A percentile compares a stretch with the other conserved stretches of the same genome.
These are phyloP conservation scores for Moricandia arvensis DNA, from an alignment of 345 rosid species.

Conservation along the genomic window DNA sequence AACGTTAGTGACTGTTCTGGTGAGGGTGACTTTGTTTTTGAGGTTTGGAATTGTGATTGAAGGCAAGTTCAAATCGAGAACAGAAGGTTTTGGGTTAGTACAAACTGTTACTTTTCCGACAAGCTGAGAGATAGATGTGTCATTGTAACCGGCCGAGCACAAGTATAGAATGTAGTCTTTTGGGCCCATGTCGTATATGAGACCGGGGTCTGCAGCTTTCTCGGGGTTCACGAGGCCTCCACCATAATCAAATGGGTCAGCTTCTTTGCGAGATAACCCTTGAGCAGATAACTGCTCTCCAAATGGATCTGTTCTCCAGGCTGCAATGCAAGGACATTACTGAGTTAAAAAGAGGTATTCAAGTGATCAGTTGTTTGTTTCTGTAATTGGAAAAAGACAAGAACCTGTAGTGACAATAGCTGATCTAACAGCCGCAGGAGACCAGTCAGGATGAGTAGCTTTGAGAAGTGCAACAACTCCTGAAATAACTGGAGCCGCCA, in stretches of 20 bases:
- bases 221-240: slow-evolving; percentile 62
- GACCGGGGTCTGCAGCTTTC: slow-evolving; percentile 55
- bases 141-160: slow-evolving; percentile 46
- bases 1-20: slow-evolving; percentile 50
- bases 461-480: slow-evolving; percentile 47
- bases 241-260: slow-evolving; percentile 56
- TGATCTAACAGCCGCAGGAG: slow-evolving; percentile 51
- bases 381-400: not conserved
- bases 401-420: slow-evolving; percentile 53
- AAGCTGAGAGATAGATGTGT: slow-evolving; percentile 51
- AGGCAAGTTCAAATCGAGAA: slow-evolving; percentile 49
- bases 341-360: not conserved
- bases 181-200: slow-evolving; percentile 53
- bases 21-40: slow-evolving; percentile 20
- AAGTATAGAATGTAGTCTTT: slow-evolving; percentile 51
- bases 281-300: slow-evolving; percentile 45
- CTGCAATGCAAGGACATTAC: slow-evolving; percentile 17
- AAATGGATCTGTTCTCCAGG: slow-evolving; percentile 42
- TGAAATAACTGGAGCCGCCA: slow-evolving; percentile 43
- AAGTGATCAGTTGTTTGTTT: not conserved
- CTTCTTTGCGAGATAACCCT: too few relatives aligned
- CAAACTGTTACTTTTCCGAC: slow-evolving; percentile 38
- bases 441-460: slow-evolving; percentile 43
- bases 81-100: slow-evolving; percentile 19
- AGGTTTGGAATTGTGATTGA: slow-evolving; percentile 42